These are phyloP conservation scores for Daldinia childiae DNA, from an alignment of 495 filamentous ascomycete genomes.

Conservation along the genomic window DNA sequence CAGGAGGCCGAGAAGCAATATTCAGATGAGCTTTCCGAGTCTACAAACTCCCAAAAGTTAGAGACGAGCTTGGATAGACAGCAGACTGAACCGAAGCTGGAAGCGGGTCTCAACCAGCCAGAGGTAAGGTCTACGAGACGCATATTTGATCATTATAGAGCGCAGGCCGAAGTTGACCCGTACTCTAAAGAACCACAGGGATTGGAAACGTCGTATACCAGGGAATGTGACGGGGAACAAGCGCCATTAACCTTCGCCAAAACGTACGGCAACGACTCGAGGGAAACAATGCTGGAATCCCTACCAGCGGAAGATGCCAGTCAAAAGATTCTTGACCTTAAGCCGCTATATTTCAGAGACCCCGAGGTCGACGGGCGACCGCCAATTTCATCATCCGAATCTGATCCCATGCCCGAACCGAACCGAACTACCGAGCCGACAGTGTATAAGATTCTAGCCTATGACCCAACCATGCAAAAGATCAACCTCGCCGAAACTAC, in stretches of 20 bases:
- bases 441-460: conserved; percentile 76
- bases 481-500: conserved; percentile 71
- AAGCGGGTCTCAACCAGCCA: conserved; percentile 43
- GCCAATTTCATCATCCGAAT: conserved; percentile 7
- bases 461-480: conserved; percentile 69
- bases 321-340: conserved; percentile 17
- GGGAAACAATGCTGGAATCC: conserved; percentile 7
- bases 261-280: conserved; percentile 38
- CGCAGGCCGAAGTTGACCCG: conserved; percentile 44
- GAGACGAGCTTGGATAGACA: conserved; percentile 51
- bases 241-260: conserved; percentile 39
- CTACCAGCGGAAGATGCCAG: conserved; percentile 8
- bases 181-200: conserved; percentile 52
- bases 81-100: conserved; percentile 29
- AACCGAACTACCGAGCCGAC: conserved; percentile 48
- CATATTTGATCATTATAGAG: conserved; percentile 18
- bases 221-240: conserved; percentile 46
- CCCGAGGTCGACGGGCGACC: conserved; percentile 42
- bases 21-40: conserved; percentile 36
- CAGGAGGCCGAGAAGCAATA: conserved; percentile 40
- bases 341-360: conserved; percentile 35
- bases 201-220: conserved; percentile 48
- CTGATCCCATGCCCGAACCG: conserved; percentile 13
- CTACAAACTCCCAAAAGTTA: conserved; percentile 37
- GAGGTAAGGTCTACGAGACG: conserved; percentile 19